These are phyloP conservation scores for Acrocalymma vagum DNA, from an alignment of 2,329 filamentous ascomycete species.

Conservation along the genomic window DNA sequence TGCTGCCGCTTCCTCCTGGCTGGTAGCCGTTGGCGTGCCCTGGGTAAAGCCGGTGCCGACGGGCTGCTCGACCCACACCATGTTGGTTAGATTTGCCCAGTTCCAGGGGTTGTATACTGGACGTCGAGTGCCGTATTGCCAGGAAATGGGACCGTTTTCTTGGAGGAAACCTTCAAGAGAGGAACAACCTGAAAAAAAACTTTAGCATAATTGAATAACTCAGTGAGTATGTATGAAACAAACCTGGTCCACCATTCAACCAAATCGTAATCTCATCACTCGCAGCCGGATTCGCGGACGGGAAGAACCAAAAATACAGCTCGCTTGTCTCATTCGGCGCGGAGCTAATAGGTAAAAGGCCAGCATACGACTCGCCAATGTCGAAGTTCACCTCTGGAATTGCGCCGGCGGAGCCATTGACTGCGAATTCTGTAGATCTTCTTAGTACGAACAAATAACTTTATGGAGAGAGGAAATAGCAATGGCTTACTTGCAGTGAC, in stretches of 20 bases:
- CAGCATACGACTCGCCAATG: constrained; percentile 54
- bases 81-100: constrained; percentile 73
- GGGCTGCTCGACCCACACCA: constrained; percentile 78
- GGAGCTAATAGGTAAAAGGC: constrained; percentile 62
- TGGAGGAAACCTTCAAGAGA: constrained; percentile 59
- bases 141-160: constrained; percentile 57
- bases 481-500: constrained; percentile 46
- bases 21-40: constrained; percentile 69
- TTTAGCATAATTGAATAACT: not conserved
- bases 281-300: constrained; percentile 57
- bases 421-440: constrained; percentile 37
- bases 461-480: constrained; percentile 21
- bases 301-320: constrained; percentile 67
- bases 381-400: constrained; percentile 60
- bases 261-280: constrained; percentile 61
- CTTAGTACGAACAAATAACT: constrained; percentile 9
- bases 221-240: not conserved
- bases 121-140: constrained; percentile 52
- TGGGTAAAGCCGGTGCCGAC: constrained; percentile 73
- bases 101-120: constrained; percentile 55
- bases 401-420: constrained; percentile 46
- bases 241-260: constrained; percentile 50
- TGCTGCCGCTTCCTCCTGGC: constrained; percentile 72
- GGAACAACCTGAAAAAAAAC: constrained; percentile 54
- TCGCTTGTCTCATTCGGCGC: constrained; percentile 54